Conservation (phyloP, 2,329 filamentous ascomycete species). For the Tricladium varicosporioides region DNA sequence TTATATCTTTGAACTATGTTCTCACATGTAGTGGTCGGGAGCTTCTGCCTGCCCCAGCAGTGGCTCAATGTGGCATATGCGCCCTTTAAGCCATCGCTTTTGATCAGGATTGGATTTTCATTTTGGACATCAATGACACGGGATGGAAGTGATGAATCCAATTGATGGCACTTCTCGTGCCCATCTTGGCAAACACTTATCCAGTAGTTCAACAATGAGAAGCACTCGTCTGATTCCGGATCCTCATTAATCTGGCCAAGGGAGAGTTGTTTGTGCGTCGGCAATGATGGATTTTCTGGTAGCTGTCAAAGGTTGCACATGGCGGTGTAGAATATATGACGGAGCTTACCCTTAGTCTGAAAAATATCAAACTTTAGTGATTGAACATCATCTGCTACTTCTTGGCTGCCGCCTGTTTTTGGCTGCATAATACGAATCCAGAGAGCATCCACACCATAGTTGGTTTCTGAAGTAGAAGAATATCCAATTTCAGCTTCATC, state of each 20-base stretch:
- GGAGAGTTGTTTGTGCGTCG: no score
- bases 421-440: no score
- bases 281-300: no score
- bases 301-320: no score
- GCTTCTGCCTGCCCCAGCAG: not conserved
- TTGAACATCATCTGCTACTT: no score
- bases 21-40: not conserved
- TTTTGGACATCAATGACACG: not conserved
- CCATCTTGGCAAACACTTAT: not conserved
- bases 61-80: not conserved
- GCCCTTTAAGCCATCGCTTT: not conserved
- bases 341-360: no score
- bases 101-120: not conserved
- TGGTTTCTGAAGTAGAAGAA: no score
- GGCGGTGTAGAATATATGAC: no score
- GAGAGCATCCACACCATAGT: no score
- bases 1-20: not conserved
- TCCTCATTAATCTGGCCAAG: not conserved
- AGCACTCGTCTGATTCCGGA: not conserved
- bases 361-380: no score
- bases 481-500: no score
- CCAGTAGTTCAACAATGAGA: not conserved
- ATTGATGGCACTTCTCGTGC: not conserved
- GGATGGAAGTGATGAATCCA: not conserved
- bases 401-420: no score